These are phyloP conservation scores for Bryum argenteum DNA, from an alignment of 225 moss, liverwort and hornwort species.

Conservation along the genomic window DNA sequence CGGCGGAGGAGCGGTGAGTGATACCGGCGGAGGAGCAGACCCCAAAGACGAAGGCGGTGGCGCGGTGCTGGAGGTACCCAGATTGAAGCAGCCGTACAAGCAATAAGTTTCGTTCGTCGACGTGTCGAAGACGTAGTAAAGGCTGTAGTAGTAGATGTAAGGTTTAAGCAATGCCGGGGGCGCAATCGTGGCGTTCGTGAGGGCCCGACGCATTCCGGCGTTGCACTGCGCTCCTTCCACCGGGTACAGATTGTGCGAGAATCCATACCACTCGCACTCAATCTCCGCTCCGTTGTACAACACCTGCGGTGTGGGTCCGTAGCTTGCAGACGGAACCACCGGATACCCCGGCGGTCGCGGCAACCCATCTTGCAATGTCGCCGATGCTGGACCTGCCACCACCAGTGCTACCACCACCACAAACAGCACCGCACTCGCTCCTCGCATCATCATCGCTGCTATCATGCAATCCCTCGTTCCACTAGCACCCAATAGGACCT, in stretches of 20 bases:
- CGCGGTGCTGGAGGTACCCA: background rate
- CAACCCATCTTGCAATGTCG: background rate
- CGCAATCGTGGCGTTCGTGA: background rate
- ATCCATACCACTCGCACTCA: conserved; percentile 30
- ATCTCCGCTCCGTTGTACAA: background rate
- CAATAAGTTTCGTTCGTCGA: conserved; percentile 7
- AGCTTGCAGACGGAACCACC: background rate
- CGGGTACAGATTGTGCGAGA: background rate
- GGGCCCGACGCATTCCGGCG: background rate
- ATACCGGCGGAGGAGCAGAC: background rate
- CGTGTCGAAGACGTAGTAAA: background rate
- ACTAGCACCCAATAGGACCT: too few species aligned
- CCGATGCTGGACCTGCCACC: background rate
- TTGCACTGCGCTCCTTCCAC: fast-evolving
- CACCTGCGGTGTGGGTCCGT: conserved; percentile 2
- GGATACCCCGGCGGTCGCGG: background rate
- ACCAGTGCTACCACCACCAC: background rate
- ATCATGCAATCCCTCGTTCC: too few species aligned
- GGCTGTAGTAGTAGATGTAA: background rate
- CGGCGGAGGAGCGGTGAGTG: background rate
- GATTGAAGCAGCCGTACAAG: conserved; percentile 21
- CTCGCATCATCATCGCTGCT: background rate
- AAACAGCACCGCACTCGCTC: background rate
- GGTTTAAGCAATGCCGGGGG: background rate
- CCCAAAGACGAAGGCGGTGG: background rate